Conservation (phyloP, 2,329 filamentous ascomycete genomes). For the Talaromyces piceae region DNA sequence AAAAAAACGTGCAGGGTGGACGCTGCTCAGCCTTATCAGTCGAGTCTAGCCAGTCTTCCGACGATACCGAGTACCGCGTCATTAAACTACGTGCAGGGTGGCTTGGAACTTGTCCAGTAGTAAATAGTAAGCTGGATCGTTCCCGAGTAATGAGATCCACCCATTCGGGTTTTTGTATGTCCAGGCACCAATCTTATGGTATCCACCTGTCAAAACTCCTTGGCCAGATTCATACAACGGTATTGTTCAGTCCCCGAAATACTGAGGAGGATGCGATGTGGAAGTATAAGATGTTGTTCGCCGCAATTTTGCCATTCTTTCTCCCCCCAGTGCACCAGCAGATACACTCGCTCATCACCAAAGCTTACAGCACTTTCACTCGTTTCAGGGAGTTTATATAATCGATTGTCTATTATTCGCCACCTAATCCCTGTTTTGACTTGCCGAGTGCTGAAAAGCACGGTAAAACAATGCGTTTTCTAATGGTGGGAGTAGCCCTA, state of each 20-base stretch:
- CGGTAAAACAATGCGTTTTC: constrained; percentile 5
- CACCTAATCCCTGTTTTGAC: background rate
- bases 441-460: background rate
- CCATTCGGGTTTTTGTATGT: background rate
- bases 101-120: background rate
- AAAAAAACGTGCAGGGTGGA: background rate
- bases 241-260: background rate
- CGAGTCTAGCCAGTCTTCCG: background rate
- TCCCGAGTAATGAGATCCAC: background rate
- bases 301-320: background rate
- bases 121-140: background rate
- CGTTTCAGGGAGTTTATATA: background rate
- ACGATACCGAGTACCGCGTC: background rate
- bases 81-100: background rate
- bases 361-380: background rate
- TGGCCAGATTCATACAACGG: background rate
- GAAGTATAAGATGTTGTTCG: background rate
- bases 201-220: background rate
- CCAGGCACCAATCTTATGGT: background rate
- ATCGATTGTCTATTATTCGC: background rate
- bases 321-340: too few relatives aligned
- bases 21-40: background rate
- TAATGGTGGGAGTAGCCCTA: constrained; percentile 4
- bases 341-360: background rate
- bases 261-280: background rate